Evolutionary conservation across 176 grass and related monocot species (phyloP), one percentile per base, ranked within the genome.

Genomic region (Themeda triandra): DNA sequence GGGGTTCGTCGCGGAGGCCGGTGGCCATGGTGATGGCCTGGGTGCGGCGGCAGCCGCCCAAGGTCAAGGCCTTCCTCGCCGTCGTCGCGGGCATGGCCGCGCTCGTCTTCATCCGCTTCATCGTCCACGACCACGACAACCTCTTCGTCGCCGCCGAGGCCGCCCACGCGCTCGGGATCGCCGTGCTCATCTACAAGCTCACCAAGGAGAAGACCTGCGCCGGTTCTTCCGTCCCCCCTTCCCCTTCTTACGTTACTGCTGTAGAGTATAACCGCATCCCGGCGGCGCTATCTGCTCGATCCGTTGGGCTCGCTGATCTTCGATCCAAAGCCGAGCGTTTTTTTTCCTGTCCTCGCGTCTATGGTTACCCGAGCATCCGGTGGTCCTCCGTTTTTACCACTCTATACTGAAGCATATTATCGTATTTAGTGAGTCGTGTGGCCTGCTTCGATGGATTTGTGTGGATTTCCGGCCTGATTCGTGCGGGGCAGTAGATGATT

Each of bases 41-140:
- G 93, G 51, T 99, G 60, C 89, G 89, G 84, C 82, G 93, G 85
- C 93, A 99, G 86, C 89, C 96, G 72, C 89, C 93, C 29, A 99
- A 96, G 89, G 93, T 99, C 87, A 99, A 99, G 91, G 96, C 93
- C 3, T 99, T 99, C 88, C 88, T 99, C 60, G 87, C 89, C 91
- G 93, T 99, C 58, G 93, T 94, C 64, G 87, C 96, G 0, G 96
- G 96, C 69, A 94, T 99, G 93, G 90, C 96, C 75, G 89, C 93
- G 74, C 91, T 99, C 53, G 93, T 94, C 63, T 91, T 92, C 81
- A 92, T 99, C 86, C 91, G 96, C 71, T 96, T 96, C 82, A 91
- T 99, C 84, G 93, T 99, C 40, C 91, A 99, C 83, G 96, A 99
- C 89, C 96, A 99, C 82, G 93, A 99, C 85, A 99, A 99, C 87